These are phyloP conservation scores for Penicillium angulare DNA, from an alignment of 495 filamentous ascomycete genomes.

Conservation along the genomic window DNA sequence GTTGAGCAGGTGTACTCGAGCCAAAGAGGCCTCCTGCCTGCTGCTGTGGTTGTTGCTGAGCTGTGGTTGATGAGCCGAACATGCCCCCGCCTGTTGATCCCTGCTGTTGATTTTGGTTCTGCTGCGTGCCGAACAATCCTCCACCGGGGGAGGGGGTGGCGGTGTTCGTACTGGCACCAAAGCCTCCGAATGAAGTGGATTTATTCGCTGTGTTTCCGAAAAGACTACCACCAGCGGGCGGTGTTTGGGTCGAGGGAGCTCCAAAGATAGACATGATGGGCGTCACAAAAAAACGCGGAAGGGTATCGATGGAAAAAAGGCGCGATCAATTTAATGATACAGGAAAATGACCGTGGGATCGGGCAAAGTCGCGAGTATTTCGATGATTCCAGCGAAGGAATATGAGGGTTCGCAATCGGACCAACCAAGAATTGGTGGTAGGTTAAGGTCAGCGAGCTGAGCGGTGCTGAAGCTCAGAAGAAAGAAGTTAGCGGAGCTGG, in stretches of 20 bases:
- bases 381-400: not conserved
- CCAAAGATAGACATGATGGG: slow-evolving; percentile 46
- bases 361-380: not conserved
- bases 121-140: slow-evolving; percentile 28
- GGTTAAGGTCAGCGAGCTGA: slow-evolving; percentile 15
- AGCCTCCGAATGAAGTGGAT: slow-evolving; percentile 35
- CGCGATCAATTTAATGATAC: slow-evolving; percentile 5
- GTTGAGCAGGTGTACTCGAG: slow-evolving; percentile 31
- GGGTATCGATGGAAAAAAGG: slow-evolving; percentile 21
- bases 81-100: slow-evolving; percentile 11
- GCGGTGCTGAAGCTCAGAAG: slow-evolving; percentile 24
- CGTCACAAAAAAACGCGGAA: slow-evolving; percentile 16
- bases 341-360: too few relatives aligned
- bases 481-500: slow-evolving; percentile 26
- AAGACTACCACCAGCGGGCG: slow-evolving; percentile 18
- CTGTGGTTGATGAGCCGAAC: slow-evolving; percentile 22
- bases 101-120: slow-evolving; percentile 22
- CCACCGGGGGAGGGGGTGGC: slow-evolving; percentile 17
- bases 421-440: slow-evolving; percentile 5
- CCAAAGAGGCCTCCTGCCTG: slow-evolving; percentile 38
- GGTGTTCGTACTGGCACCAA: slow-evolving; percentile 19
- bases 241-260: slow-evolving; percentile 22
- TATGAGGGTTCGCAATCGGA: slow-evolving; percentile 10
- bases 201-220: slow-evolving; percentile 37
- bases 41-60: slow-evolving; percentile 29